A percentile compares a stretch with the other conserved stretches of the same genome.
Conservation (phyloP, 1,284 basidiomycete genomes). For the Ceratobasidium sp. region DNA sequence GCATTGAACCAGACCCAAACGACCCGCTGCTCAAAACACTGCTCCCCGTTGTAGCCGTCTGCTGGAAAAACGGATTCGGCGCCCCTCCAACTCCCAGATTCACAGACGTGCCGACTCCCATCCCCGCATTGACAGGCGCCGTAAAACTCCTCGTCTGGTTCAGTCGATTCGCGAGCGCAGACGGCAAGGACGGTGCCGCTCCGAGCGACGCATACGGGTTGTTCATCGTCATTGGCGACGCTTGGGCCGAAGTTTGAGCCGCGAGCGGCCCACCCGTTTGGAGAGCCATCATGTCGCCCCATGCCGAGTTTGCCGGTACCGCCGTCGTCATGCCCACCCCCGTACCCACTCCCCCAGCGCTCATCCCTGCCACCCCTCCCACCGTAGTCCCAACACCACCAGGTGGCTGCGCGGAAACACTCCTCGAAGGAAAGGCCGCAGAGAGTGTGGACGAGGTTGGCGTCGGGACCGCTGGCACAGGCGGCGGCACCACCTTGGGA, state of each 20-base stretch:
- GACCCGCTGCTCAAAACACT: constrained; percentile 30
- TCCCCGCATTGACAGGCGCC: neutral
- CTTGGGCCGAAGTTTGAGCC: constrained; percentile 9
- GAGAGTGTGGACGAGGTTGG: neutral
- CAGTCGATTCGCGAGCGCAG: constrained; percentile 32
- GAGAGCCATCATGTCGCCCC: constrained; percentile 37
- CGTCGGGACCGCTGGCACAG: constrained; percentile 21
- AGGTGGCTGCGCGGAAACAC: constrained; percentile 29
- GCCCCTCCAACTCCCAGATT: constrained; percentile 1
- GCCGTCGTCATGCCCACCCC: constrained; percentile 1
- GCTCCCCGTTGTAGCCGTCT: constrained; percentile 29
- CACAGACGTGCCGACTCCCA: neutral
- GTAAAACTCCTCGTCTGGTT: constrained; percentile 39
- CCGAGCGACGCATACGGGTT: constrained; percentile 37
- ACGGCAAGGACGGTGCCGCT: constrained; percentile 9
- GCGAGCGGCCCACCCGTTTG: constrained; percentile 29
- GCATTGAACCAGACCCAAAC: constrained; percentile 24
- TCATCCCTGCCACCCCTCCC: neutral
- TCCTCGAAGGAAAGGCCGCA: constrained; percentile 30
- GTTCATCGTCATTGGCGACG: constrained; percentile 14
- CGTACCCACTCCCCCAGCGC: neutral
- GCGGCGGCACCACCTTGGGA: constrained; percentile 14
- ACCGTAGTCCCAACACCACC: neutral
- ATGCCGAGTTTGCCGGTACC: constrained; percentile 13
- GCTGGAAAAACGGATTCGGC: constrained; percentile 43